These are phyloP conservation scores for Binderoboletus segoi DNA, from an alignment of 1,284 basidiomycete genomes.

Conservation along the genomic window DNA sequence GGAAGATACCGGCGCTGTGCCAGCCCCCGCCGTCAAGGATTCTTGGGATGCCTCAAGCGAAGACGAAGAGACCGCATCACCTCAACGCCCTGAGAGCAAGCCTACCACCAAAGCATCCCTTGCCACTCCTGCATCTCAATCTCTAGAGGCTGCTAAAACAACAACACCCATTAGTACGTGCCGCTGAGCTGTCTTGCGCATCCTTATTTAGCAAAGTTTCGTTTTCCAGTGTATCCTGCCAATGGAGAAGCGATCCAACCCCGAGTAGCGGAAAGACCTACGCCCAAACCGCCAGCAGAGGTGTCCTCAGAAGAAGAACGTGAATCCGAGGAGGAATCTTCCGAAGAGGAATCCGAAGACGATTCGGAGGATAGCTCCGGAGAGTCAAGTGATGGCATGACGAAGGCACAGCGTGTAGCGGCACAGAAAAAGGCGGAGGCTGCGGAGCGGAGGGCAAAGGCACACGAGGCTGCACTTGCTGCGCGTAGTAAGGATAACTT, in stretches of 20 bases:
- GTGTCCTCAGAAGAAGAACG: constrained; percentile 45
- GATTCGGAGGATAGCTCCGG: constrained; percentile 45
- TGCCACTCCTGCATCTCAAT: constrained; percentile 19
- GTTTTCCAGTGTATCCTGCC: not conserved
- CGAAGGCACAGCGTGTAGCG: constrained; percentile 63
- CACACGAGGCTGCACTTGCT: constrained; percentile 85
- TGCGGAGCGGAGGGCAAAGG: constrained; percentile 77
- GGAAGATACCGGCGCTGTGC: constrained; percentile 33
- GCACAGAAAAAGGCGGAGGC: constrained; percentile 85
- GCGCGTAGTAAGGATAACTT: constrained; percentile 89
- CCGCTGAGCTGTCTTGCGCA: not conserved
- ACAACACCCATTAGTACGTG: constrained; percentile 12
- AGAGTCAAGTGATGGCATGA: constrained; percentile 64
- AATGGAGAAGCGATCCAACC: constrained; percentile 9
- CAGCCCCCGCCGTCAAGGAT: constrained; percentile 62
- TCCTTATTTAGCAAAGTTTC: constrained; percentile 1
- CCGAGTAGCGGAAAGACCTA: not conserved
- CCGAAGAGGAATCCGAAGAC: constrained; percentile 44
- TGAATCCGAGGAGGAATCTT: constrained; percentile 27
- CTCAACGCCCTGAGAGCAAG: constrained; percentile 19
- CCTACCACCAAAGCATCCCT: constrained; percentile 33
- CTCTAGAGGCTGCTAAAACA: constrained; percentile 2
- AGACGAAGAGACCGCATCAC: constrained; percentile 47
- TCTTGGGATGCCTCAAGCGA: constrained; percentile 87
- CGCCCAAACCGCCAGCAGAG: constrained; percentile 24